Base-by-base conservation (phyloP, 2,329 filamentous ascomycete species). In the Kalmusia sp. region DNA sequence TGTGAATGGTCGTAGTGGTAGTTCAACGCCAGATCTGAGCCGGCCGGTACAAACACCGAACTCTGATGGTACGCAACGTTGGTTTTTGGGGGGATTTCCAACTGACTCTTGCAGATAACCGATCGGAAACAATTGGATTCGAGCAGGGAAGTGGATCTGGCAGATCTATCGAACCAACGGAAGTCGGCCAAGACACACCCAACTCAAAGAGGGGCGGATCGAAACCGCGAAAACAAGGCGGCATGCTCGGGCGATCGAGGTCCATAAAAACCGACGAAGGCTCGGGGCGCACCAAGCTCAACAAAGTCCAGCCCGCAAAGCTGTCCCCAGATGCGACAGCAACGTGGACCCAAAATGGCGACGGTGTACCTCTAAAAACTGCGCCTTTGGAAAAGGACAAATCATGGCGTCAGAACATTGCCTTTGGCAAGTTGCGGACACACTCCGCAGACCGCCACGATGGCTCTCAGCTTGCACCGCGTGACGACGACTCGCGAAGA, bases 361-460 rank as follows among this genome's bases (percentile, higher is more conserved):
- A 75, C 24, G 74, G 74, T 8, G 74, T 77, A 24, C 77, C 80
- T 14, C 77, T 86, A 47, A 87, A 82, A 69, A 87, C 87, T 1
- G 84, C 89, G 8, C 86, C 88, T 1, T 73, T 87, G 28, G 83
- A 85, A 31, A 83, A 85, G 63, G 90, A 92, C 51, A 84, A 87
- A 62, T 82, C 86, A 3, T 86, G 88, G 64, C 84, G 85, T 61
- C 84, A 88, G 38, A 87, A 88, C 77, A 87, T 90, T 79, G 76
- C 73, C 57, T 85, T 88, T 25, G 80, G 67, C 47, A 73, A 72
- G 47, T 74, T 82, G 50, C 84, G 90, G 57, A 91, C 90, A 62
- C 87, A 88, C 62, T 92, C 90, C 3, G 86, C 87, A 57, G 91
- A 96, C 70, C 85, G 90, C 22, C 77, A 79, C 44, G 71, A 75